Evolutionary conservation across 805 yeast species (phyloP).

Genomic region (Yarrowia bubula): DNA sequence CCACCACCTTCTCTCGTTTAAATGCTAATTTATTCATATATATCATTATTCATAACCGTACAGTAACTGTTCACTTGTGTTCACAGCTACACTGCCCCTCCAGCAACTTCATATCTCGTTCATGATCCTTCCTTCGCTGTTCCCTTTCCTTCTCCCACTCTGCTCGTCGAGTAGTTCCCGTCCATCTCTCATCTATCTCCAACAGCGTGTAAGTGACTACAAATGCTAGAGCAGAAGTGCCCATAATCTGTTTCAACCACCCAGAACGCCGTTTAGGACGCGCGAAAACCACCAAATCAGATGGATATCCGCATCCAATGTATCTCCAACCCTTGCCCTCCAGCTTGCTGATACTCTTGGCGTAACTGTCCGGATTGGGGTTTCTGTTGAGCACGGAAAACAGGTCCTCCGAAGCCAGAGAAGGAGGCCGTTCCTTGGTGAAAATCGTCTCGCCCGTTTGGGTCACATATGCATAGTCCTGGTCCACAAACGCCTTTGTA

Average conservation of each 20-base stretch:
- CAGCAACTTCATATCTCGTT: neutral
- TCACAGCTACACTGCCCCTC: neutral
- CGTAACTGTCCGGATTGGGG: slow-evolving; percentile 31
- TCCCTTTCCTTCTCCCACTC: slow-evolving; percentile 3
- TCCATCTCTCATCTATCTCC: slow-evolving; percentile 22
- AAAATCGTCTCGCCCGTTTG: slow-evolving; percentile 31
- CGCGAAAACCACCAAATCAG: slow-evolving; percentile 45
- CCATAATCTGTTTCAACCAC: slow-evolving; percentile 12
- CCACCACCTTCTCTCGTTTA: too few species aligned
- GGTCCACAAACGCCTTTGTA: neutral
- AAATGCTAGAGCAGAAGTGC: neutral
- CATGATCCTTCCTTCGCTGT: neutral
- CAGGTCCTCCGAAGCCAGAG: slow-evolving; percentile 32
- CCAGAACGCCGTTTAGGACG: slow-evolving; percentile 32
- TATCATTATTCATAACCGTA: too few species aligned
- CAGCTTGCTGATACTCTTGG: slow-evolving; percentile 44
- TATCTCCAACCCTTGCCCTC: slow-evolving; percentile 52
- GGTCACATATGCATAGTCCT: slow-evolving; percentile 34
- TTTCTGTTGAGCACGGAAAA: slow-evolving; percentile 32
- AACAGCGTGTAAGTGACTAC: neutral
- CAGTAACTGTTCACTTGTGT: too few species aligned
- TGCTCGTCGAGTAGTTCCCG: neutral
- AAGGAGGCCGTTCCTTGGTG: slow-evolving; percentile 31
- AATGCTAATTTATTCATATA: too few species aligned
- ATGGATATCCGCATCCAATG: slow-evolving; percentile 50